Base-by-base conservation (phyloP, 108 stramenopile genomes). In the Cyclotella baltica region DNA sequence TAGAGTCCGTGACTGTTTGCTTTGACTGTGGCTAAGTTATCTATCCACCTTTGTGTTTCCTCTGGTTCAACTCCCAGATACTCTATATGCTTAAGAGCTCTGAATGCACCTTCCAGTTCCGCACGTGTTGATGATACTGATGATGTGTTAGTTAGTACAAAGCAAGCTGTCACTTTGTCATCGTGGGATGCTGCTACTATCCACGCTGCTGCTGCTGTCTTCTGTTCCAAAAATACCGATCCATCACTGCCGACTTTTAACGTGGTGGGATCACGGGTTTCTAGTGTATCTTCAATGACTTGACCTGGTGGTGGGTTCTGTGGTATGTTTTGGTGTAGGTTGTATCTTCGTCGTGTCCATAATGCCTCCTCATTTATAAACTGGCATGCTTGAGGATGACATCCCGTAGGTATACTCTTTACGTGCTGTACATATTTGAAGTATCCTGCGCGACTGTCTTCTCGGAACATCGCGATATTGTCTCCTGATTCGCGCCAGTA, bases 181-280 rank as follows among this genome's bases (percentile, higher is more conserved):
- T 25, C 11, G 0, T 61, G 0, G 1, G 28, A 19, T 2, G 37
- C 28, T 2, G 71, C 35, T 8, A 72, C 59, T 0, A 72, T 72
- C 71, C 71, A 61, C n/a, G 71, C 71, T 40, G 58, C 58, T 9
- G 58, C 38, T 29, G 71, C 71, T 23, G 15, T 22, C 3, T 72
- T 28, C 0, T 72, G 8, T 18, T 10, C 29, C 0, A 27, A 27
- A 33, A 15, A 34, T 0, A 59, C 27, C 0, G 71, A 72, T 19
- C 40, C 71, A 20, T 72, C 71, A 15, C 71, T 72, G 0, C 56
- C 36, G 9, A 58, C 20, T 47, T 61, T 71, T 1, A 74, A n/a
- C 0, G 20, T 5, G 23, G 31, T n/a, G 8, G 38, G 6, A 13
- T 43, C n/a, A n/a, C n/a, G n/a, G n/a, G n/a, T 43, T 13, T 43